Evolutionary conservation across 2,329 filamentous ascomycete genomes (phyloP), one percentile per base, ranked within the genome.

Genomic region (Fusarium hostae): DNA sequence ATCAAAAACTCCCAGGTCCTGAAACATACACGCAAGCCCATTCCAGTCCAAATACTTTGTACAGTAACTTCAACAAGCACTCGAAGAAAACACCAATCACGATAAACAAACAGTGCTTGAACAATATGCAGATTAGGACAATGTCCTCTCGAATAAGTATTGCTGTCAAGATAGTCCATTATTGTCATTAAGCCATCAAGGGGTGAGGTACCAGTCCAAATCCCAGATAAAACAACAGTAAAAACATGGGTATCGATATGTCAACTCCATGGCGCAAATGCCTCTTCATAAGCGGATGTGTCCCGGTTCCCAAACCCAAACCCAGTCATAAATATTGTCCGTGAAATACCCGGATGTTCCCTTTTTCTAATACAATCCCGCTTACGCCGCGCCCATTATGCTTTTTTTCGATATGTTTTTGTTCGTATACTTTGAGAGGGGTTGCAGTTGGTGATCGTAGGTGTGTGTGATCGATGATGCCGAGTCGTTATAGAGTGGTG

Each of bases 161-260:
- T 65, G 60, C 47, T 58, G 54, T 65, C 59, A 57, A 73, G 48
- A 55, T 71, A 65, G 47, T 74, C 70, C 71, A 74, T 74, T 74
- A 72, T 72, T 57, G 55, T 73, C 71, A 73, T 73, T 70, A 73
- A 64, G 68, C 70, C 70, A 64, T 72, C 66, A 71, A 63, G 58
- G 61, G 66, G 64, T 58, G 44, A 67, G 45, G 58, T 63, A 30
- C 69, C 60, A 48, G 57, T 72, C 64, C 70, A 55, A 70, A 63
- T 48, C 68, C 62, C 62, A 58, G 55, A 62, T 57, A 70, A 63
- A 74, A 70, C 44, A 75, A 66, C 59, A 70, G 63, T 71, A 68
- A 75, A 73, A 74, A 73, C 71, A 77, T 73, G 75, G 75, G 75
- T 77, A 77, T 77, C 75, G 74, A 75, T 77, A 70, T 63, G 65